phyloP scores from a whole-genome alignment of 306 rosid genomes.

The Boehmeria nivea region DNA sequence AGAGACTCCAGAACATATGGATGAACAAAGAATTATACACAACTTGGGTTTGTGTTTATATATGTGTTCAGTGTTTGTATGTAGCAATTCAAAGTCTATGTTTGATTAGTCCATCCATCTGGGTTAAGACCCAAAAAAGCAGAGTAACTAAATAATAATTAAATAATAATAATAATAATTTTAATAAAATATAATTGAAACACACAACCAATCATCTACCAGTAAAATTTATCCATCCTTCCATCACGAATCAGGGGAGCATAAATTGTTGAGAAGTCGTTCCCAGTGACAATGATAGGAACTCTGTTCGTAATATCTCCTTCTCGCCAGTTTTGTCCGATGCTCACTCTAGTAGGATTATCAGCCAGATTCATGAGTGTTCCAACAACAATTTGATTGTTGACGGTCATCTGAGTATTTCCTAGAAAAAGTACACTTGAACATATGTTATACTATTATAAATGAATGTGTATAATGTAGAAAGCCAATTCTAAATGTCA shows the following conservation, averaged over 20 bases:
- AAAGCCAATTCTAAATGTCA: slow-evolving; percentile 7
- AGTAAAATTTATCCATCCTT: slow-evolving; percentile 97
- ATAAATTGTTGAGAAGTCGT: slow-evolving; percentile 87
- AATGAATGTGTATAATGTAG: neutral
- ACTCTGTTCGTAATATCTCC: slow-evolving; percentile 69
- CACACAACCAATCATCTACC: slow-evolving; percentile 38
- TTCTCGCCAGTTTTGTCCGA: slow-evolving; percentile 91
- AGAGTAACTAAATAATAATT: too few species aligned
- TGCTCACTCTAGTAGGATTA: slow-evolving; percentile 87
- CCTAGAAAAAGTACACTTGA: slow-evolving; percentile 37
- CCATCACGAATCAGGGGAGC: slow-evolving; percentile 98
- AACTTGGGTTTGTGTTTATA: too few species aligned
- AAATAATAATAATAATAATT: too few species aligned
- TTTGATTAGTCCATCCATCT: neutral
- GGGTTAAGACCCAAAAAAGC: neutral
- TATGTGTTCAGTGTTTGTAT: too few species aligned
- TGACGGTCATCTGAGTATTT: slow-evolving; percentile 93
- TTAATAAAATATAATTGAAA: slow-evolving; percentile 8
- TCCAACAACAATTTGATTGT: slow-evolving; percentile 96
- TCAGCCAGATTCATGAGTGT: slow-evolving; percentile 92
- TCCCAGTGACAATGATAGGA: slow-evolving; percentile 93
- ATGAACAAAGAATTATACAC: too few species aligned
- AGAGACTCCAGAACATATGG: too few species aligned
- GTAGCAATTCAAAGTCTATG: too few species aligned
- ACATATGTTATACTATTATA: slow-evolving; percentile 3